A percentile compares a stretch with the other conserved stretches of the same genome.
These are phyloP conservation scores for Tubosaeta sp. DNA, from an alignment of 768 basidiomycete genomes.

Conservation along the genomic window DNA sequence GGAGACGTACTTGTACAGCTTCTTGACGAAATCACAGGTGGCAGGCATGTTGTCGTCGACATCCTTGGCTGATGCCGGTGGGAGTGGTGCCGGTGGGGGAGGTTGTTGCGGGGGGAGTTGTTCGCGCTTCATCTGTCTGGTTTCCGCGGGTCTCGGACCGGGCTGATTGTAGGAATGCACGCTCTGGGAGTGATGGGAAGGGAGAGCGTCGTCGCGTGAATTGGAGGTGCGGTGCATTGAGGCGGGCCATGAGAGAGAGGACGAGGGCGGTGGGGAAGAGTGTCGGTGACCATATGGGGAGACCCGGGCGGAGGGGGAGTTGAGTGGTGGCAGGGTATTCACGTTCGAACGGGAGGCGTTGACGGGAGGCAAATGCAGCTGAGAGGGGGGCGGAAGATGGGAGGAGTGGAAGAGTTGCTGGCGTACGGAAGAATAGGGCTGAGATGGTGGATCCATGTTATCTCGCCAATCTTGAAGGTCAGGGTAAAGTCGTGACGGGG, in stretches of 20 bases:
- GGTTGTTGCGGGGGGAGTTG: slow-evolving; percentile 24
- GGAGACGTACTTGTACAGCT: slow-evolving; percentile 74
- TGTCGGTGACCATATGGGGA: slow-evolving; percentile 25
- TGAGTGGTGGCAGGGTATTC: slow-evolving; percentile 42
- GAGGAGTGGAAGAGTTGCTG: slow-evolving; percentile 39
- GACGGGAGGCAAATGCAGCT: slow-evolving; percentile 36
- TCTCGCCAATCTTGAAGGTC: slow-evolving; percentile 1
- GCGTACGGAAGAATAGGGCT: slow-evolving; percentile 25
- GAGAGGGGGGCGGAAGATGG: slow-evolving; percentile 42
- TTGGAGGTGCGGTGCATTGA: slow-evolving; percentile 35
- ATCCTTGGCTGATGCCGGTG: slow-evolving; percentile 30
- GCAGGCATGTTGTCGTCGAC: slow-evolving; percentile 75
- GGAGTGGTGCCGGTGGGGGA: slow-evolving; percentile 17
- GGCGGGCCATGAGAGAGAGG: slow-evolving; percentile 21
- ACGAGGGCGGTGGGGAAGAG: slow-evolving; percentile 24
- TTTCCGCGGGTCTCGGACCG: slow-evolving; percentile 15
- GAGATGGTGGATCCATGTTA: slow-evolving; percentile 27
- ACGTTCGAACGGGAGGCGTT: slow-evolving; percentile 31
- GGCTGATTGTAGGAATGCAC: slow-evolving; percentile 22
- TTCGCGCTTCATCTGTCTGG: slow-evolving; percentile 29
- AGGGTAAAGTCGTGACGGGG: not conserved
- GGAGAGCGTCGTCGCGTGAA: slow-evolving; percentile 40
- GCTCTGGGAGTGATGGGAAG: slow-evolving; percentile 18
- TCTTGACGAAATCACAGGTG: slow-evolving; percentile 94
- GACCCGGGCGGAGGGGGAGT: slow-evolving; percentile 25